These are phyloP conservation scores for Hypomyces perniciosus DNA, from an alignment of 2,329 filamentous ascomycete species.

Conservation along the genomic window DNA sequence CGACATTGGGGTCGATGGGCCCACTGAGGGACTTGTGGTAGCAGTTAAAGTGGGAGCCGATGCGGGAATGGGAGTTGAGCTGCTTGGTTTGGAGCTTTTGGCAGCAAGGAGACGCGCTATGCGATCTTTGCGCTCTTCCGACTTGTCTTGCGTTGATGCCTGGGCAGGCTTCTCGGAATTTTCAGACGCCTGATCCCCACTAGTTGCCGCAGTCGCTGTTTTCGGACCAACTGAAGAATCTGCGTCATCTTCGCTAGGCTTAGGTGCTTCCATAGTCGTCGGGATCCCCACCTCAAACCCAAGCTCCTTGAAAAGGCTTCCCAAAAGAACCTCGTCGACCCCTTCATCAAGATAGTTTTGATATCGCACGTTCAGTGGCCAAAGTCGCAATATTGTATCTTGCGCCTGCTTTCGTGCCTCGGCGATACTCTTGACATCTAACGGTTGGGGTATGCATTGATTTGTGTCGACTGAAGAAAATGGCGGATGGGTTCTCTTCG, in stretches of 20 bases:
- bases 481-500: not conserved
- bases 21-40: conserved; percentile 2
- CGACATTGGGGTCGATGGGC: conserved; percentile 18
- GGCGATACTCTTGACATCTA: conserved; percentile 15
- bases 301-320: conserved; percentile 61
- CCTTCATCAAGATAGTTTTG: conserved; percentile 69
- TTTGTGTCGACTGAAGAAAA: not conserved
- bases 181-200: not conserved
- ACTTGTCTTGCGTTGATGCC: conserved; percentile 24
- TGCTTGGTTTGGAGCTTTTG: conserved; percentile 52
- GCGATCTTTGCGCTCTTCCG: conserved; percentile 66
- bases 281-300: conserved; percentile 43
- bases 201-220: not conserved
- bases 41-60: conserved; percentile 5
- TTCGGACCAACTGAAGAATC: not conserved
- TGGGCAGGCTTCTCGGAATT: not conserved
- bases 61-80: conserved; percentile 13
- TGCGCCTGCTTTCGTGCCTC: conserved; percentile 55
- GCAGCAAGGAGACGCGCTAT: conserved; percentile 71
- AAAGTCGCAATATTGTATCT: conserved; percentile 60
- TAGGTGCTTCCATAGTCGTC: not conserved
- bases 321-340: conserved; percentile 57
- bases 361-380: conserved; percentile 63
- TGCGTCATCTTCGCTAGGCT: not conserved
- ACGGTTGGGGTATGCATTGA: not conserved